Percentiles rank a stretch among this genome's conserved stretches.
These are phyloP conservation scores for Saturnispora halmiae DNA, from an alignment of 805 yeast genomes.

Conservation along the genomic window DNA sequence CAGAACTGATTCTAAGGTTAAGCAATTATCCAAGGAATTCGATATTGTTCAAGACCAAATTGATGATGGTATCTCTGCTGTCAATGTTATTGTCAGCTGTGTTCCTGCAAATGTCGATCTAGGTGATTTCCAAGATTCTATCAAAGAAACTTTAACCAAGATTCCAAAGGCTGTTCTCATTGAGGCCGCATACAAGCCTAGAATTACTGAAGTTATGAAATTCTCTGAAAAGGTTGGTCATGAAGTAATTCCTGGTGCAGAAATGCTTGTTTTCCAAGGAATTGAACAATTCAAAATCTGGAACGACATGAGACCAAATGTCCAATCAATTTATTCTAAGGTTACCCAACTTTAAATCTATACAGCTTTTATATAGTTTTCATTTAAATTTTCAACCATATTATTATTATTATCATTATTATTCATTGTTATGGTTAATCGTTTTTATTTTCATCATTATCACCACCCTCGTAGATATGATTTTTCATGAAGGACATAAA, in stretches of 20 bases:
- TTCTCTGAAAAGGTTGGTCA: slow-evolving; percentile 51
- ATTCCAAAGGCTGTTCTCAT: slow-evolving; percentile 41
- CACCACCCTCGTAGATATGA: neutral
- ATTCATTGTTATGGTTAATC: too few species aligned
- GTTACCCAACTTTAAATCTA: too few species aligned
- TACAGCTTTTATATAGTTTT: too few species aligned
- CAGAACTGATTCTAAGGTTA: slow-evolving; percentile 63
- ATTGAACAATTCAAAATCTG: slow-evolving; percentile 75
- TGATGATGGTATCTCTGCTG: slow-evolving; percentile 18
- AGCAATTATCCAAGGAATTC: slow-evolving; percentile 50
- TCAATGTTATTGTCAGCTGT: slow-evolving; percentile 64
- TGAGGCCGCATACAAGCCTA: slow-evolving; percentile 94
- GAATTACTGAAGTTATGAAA: slow-evolving; percentile 76
- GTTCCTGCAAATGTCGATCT: slow-evolving; percentile 75
- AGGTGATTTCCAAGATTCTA: slow-evolving; percentile 38
- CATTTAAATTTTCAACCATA: too few species aligned
- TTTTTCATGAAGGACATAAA: neutral
- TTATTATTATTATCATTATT: too few species aligned
- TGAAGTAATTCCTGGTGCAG: slow-evolving; percentile 77
- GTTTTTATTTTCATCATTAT: too few species aligned
- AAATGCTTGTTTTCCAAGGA: slow-evolving; percentile 91
- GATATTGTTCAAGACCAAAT: slow-evolving; percentile 35
- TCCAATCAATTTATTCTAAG: slow-evolving; percentile 50
- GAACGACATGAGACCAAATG: slow-evolving; percentile 61
- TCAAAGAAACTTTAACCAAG: slow-evolving; percentile 40